These are phyloP conservation scores for Chalciporus piperatus DNA, from an alignment of 768 basidiomycete species.

Conservation along the genomic window DNA sequence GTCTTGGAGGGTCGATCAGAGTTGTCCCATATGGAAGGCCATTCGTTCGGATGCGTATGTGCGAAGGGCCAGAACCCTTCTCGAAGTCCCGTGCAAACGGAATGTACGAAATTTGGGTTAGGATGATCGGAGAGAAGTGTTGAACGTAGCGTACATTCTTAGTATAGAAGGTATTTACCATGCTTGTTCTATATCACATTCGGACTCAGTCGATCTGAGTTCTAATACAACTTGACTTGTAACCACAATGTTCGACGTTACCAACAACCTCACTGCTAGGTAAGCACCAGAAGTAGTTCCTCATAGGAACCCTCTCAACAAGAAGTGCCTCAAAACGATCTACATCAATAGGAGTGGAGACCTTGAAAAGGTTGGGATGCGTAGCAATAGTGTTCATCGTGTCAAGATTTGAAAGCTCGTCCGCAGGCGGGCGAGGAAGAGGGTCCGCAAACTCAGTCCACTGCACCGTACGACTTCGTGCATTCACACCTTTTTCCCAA, in stretches of 20 bases:
- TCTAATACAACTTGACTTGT: too few relatives aligned
- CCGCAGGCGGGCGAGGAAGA: neutral
- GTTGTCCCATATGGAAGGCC: conserved; percentile 26
- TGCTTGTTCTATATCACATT: too few relatives aligned
- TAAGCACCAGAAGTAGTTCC: too few relatives aligned
- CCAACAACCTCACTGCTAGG: too few relatives aligned
- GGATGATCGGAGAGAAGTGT: conserved; percentile 38
- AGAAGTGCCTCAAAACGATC: conserved; percentile 26
- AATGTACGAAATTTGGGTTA: conserved; percentile 37
- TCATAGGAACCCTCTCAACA: too few relatives aligned
- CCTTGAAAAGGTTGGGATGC: conserved; percentile 33
- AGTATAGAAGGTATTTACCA: too few relatives aligned
- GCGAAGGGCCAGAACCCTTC: conserved; percentile 49
- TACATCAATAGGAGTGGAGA: conserved; percentile 37
- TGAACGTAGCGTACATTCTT: too few relatives aligned
- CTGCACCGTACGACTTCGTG: neutral
- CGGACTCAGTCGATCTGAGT: too few relatives aligned
- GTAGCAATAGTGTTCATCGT: conserved; percentile 22
- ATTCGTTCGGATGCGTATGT: conserved; percentile 16
- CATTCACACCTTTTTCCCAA: neutral
- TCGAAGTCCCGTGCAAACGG: conserved; percentile 31
- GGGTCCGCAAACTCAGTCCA: neutral
- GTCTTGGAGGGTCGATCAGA: conserved; percentile 16
- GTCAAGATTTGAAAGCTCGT: conserved; percentile 8
- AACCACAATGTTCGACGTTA: too few relatives aligned